Base-by-base conservation (phyloP, 1,284 basidiomycete genomes). In the Tremellales sp. region DNA sequence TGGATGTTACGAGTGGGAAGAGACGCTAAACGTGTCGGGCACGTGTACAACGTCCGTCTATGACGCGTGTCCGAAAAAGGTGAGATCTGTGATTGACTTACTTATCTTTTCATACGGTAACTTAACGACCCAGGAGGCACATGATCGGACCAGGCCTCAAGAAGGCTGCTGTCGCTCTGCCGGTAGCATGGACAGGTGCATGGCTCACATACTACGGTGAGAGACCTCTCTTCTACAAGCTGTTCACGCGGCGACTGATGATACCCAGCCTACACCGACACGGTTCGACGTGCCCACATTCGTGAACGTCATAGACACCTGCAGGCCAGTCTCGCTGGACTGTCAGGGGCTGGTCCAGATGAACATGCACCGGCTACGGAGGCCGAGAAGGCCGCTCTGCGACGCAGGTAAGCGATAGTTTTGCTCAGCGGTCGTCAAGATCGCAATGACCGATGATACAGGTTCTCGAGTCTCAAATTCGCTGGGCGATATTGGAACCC, bases 401-500 rank as follows among this genome's bases (percentile, higher is more conserved):
- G 65, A 54, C 56, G 61, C n/a, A 60, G 73, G 56, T 77, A 53
- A 46, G 65, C 56, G 24, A 4, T 29, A 2, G 40, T 26, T 8
- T 39, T 13, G 15, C 33, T 36, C 5, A 15, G 19, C 33, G 19
- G 33, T 15, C 15, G 29, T 31, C n/a, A n/a, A n/a, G n/a, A n/a
- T n/a, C n/a, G 19, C 13, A 13, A 36, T 13, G 19, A 17, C 33
- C 19, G 33, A 36, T n/a, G 5, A 15, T 36, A 5, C 33, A 73
- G 68, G 10, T 72, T 66, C 51, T 48, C 62, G 23, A 67, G 64
- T 46, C 47, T 69, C 35, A 58, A 61, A 49, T 72, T 64, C 45
- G 68, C 68, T 5, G 70, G 70, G 21, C 49, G 70, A 31, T 70
- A 65, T 52, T 72, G 70, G 58, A 78, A 78, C 54, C 74, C 76